Percentiles rank a stretch among this genome's conserved stretches.
These are phyloP conservation scores for Centrapalus pauciflorus DNA, from an alignment of 129 eudicot genomes.

Conservation along the genomic window DNA sequence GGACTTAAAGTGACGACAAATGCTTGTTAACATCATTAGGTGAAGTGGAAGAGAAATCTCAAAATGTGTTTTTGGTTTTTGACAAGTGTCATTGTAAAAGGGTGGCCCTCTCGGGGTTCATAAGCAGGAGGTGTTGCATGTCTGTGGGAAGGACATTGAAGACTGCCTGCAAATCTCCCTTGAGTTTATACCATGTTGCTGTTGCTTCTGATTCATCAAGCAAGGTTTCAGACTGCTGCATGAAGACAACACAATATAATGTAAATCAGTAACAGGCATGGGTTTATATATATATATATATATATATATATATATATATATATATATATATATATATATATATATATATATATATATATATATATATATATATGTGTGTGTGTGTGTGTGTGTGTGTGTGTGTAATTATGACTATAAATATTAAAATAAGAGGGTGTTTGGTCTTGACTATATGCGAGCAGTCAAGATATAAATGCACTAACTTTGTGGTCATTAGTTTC, in stretches of 20 bases:
- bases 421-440: no score
- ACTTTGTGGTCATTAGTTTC: background rate
- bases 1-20: background rate
- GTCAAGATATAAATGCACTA: background rate
- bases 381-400: no score
- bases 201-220: constrained; percentile 34
- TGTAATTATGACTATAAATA: no score
- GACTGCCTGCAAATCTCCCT: constrained; percentile 68
- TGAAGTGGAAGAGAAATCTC: constrained; percentile 13
- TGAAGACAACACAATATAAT: background rate
- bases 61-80: constrained; percentile 10
- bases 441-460: background rate
- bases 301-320: no score
- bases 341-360: no score
- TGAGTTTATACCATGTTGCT: constrained; percentile 55
- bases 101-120: constrained; percentile 77
- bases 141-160: constrained; percentile 78
- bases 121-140: constrained; percentile 76
- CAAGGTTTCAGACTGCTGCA: constrained; percentile 44
- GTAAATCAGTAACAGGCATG: background rate
- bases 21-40: constrained; percentile 10
- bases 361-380: no score
- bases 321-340: no score
- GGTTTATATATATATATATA: no score
- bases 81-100: constrained; percentile 32